Percentiles rank a stretch among this genome's conserved stretches.
These are phyloP conservation scores for Beauveria sp. DNA, from an alignment of 2,329 filamentous ascomycete genomes.

Conservation along the genomic window DNA sequence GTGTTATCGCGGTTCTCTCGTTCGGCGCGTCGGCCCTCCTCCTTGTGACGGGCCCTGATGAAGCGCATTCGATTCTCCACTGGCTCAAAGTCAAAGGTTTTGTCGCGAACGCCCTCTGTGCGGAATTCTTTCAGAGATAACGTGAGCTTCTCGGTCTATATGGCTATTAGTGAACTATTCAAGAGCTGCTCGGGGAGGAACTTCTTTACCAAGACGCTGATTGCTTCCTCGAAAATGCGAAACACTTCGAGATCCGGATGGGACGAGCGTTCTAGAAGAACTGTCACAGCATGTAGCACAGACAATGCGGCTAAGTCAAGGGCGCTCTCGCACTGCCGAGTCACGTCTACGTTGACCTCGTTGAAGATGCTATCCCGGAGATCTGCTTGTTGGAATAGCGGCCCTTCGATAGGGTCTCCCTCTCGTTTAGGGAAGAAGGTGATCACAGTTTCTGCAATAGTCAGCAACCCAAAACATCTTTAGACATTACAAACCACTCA, in stretches of 20 bases:
- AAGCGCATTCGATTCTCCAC: constrained; percentile 32
- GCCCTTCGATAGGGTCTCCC: constrained; percentile 45
- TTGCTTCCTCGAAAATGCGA: constrained; percentile 58
- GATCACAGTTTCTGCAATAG: constrained; percentile 35
- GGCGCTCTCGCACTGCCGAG: constrained; percentile 53
- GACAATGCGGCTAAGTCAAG: constrained; percentile 56
- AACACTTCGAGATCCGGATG: constrained; percentile 57
- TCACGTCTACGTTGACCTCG: constrained; percentile 57
- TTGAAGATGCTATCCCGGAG: constrained; percentile 57
- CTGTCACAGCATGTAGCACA: constrained; percentile 53
- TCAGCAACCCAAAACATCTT: neutral
- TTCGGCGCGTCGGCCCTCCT: constrained; percentile 38
- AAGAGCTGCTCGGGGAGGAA: neutral
- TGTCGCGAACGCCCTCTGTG: constrained; percentile 45
- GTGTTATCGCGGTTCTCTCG: constrained; percentile 55
- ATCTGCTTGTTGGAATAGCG: constrained; percentile 52
- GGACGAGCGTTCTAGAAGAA: constrained; percentile 50
- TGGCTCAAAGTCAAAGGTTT: constrained; percentile 30
- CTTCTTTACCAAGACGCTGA: constrained; percentile 47
- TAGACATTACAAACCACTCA: constrained; percentile 21
- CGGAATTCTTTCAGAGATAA: constrained; percentile 55
- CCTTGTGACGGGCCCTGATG: constrained; percentile 31
- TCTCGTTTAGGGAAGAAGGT: constrained; percentile 50
- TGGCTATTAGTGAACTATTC: neutral
- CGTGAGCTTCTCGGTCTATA: constrained; percentile 54